These are phyloP conservation scores for Sporothrix phasma DNA, from an alignment of 2,329 filamentous ascomycete species.

Conservation along the genomic window DNA sequence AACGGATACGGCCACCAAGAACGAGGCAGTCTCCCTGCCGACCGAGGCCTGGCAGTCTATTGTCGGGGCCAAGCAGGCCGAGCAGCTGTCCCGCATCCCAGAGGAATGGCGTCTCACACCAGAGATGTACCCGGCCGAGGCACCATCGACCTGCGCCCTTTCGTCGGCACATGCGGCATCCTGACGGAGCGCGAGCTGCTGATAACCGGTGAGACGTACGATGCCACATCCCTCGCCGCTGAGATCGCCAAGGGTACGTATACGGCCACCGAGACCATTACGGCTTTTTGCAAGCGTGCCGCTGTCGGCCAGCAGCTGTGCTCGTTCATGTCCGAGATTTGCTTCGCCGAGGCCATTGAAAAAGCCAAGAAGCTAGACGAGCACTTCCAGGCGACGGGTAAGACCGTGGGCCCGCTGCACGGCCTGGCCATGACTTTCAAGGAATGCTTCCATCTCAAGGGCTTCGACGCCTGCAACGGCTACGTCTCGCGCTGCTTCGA, in stretches of 20 bases:
- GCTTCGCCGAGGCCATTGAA: slow-evolving; percentile 27
- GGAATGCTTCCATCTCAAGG: slow-evolving; percentile 17
- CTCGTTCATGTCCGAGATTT: slow-evolving; percentile 32
- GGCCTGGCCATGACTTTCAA: slow-evolving; percentile 31
- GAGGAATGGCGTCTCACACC: slow-evolving; percentile 12
- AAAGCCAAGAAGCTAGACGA: slow-evolving; percentile 27
- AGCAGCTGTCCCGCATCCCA: slow-evolving; percentile 18
- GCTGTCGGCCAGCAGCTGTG: slow-evolving; percentile 15
- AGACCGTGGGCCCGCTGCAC: slow-evolving; percentile 29
- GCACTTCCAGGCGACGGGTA: slow-evolving; percentile 24
- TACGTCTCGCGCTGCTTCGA: slow-evolving; percentile 12
- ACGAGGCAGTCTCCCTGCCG: neutral
- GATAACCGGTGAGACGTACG: slow-evolving; percentile 14
- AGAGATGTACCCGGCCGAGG: slow-evolving; percentile 8
- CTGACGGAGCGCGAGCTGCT: slow-evolving; percentile 14
- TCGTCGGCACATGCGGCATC: slow-evolving; percentile 12
- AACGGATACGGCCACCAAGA: neutral
- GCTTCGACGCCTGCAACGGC: slow-evolving; percentile 15
- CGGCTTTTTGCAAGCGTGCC: slow-evolving; percentile 17
- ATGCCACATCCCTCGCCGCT: slow-evolving; percentile 13
- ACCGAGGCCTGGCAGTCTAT: slow-evolving; percentile 11
- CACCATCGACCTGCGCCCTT: slow-evolving; percentile 12
- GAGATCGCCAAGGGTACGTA: slow-evolving; percentile 10
- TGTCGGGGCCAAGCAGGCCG: slow-evolving; percentile 12
- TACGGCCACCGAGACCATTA: slow-evolving; percentile 12